Conservation (phyloP, 495 filamentous ascomycete species). For the Tuber calosporum region DNA sequence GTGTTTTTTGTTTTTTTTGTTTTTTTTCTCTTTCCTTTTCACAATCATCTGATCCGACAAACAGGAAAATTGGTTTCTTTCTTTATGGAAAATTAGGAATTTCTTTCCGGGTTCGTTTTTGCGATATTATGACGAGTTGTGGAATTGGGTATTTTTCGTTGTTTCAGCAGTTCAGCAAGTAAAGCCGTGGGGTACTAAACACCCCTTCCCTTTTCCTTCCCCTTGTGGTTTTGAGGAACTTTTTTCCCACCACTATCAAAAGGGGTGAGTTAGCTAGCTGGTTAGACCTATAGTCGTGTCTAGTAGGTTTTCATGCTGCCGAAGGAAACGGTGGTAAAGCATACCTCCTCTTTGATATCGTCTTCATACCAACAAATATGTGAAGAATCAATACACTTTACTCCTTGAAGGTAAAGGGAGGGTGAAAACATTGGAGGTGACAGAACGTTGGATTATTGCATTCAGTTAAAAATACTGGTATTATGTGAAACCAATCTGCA, state of each 20-base stretch:
- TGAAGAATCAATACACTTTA: no score
- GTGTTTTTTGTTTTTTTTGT: constrained; percentile 9
- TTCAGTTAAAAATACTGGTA: no score
- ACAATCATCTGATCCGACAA: constrained; percentile 15
- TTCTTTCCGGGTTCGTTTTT: constrained; percentile 10
- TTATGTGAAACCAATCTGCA: no score
- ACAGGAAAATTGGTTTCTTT: constrained; percentile 9
- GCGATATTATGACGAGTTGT: background rate
- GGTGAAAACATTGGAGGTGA: no score
- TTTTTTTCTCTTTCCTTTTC: constrained; percentile 15
- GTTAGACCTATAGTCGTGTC: background rate
- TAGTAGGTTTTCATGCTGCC: no score
- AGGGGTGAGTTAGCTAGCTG: background rate
- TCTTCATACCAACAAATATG: no score
- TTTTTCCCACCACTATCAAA: background rate
- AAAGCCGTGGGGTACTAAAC: background rate
- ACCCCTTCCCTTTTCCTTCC: background rate
- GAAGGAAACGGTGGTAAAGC: no score
- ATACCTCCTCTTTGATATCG: no score
- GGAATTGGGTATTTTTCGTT: background rate
- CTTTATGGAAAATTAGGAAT: constrained; percentile 20
- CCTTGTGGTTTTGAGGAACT: background rate
- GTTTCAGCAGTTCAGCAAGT: background rate
- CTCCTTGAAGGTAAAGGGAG: no score
- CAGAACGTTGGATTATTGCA: no score